phyloP scores from a whole-genome alignment of 1,139 yeast genomes.

The Nakaseomyces kungkrabaensis region DNA sequence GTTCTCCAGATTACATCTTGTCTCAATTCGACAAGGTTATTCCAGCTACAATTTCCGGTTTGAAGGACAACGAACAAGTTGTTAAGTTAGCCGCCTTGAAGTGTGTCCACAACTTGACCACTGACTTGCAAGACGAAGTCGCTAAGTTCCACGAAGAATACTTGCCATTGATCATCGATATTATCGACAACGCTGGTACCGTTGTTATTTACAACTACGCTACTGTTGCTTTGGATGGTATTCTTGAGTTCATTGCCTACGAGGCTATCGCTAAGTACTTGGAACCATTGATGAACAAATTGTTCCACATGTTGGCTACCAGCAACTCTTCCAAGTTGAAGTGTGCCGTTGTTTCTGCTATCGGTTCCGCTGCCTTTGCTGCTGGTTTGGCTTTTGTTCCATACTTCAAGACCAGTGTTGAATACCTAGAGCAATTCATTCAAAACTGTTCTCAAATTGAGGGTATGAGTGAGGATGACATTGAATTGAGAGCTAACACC shows the following conservation, averaged over 20 bases:
- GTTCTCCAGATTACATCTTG: conserved; percentile 88
- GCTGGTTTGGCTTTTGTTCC: conserved; percentile 84
- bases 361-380: conserved; percentile 95
- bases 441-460: conserved; percentile 53
- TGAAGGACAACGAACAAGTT: conserved; percentile 64
- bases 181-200: conserved; percentile 78
- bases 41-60: conserved; percentile 64
- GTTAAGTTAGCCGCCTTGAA: conserved; percentile 85
- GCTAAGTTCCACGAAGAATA: conserved; percentile 75
- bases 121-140: conserved; percentile 74
- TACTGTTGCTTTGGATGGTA: conserved; percentile 81
- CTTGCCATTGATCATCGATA: conserved; percentile 76
- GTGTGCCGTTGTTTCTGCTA: conserved; percentile 86
- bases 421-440: conserved; percentile 72
- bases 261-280: conserved; percentile 75
- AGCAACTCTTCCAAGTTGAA: conserved; percentile 58
- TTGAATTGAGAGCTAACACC: conserved; percentile 81
- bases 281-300: conserved; percentile 82
- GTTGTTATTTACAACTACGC: conserved; percentile 85
- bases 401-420: conserved; percentile 71
- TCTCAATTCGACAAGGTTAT: conserved; percentile 65
- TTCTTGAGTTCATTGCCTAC: conserved; percentile 83
- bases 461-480: conserved; percentile 68
- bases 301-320: conserved; percentile 68
- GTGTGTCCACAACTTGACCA: conserved; percentile 67